These are phyloP conservation scores for Hypomyces perniciosus DNA, from an alignment of 2,329 filamentous ascomycete species.

Conservation along the genomic window DNA sequence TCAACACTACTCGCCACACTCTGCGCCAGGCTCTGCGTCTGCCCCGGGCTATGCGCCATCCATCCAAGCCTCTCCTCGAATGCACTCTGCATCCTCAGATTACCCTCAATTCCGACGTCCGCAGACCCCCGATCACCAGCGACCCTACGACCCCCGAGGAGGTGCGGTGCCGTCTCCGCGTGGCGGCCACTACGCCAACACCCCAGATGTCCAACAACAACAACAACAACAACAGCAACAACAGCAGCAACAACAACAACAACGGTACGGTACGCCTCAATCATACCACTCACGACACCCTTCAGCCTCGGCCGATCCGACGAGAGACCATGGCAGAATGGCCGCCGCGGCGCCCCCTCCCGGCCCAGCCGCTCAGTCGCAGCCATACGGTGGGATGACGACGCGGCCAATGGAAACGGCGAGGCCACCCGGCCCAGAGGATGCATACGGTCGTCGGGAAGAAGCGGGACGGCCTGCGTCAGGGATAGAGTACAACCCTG, in stretches of 20 bases:
- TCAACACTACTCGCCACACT: slow-evolving; percentile 39
- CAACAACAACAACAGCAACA: too few relatives aligned
- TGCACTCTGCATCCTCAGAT: slow-evolving; percentile 50
- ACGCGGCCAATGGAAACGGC: slow-evolving; percentile 43
- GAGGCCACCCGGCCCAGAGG: slow-evolving; percentile 33
- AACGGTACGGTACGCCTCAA: slow-evolving; percentile 54
- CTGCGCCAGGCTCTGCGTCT: slow-evolving; percentile 32
- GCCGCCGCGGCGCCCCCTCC: slow-evolving; percentile 41
- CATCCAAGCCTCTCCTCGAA: slow-evolving; percentile 50
- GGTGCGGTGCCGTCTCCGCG: slow-evolving; percentile 43
- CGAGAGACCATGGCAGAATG: slow-evolving; percentile 33
- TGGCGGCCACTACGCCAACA: slow-evolving; percentile 45
- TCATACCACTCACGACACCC: slow-evolving; percentile 46
- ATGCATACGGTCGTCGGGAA: slow-evolving; percentile 45
- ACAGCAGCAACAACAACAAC: slow-evolving; percentile 25
- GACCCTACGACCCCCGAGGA: slow-evolving; percentile 45
- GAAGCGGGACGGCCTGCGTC: slow-evolving; percentile 33
- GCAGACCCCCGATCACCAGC: slow-evolving; percentile 65
- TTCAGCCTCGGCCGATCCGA: slow-evolving; percentile 41
- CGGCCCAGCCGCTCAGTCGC: slow-evolving; percentile 47
- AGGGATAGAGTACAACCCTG: slow-evolving; percentile 47
- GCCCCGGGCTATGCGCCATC: slow-evolving; percentile 42
- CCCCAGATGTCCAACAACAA: slow-evolving; percentile 42
- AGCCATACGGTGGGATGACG: slow-evolving; percentile 39
- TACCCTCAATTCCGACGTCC: slow-evolving; percentile 60